A percentile compares a stretch with the other conserved stretches of the same genome.
phyloP scores from a whole-genome alignment of 495 filamentous ascomycete genomes.

The Hypomontagnella submonticulosa region DNA sequence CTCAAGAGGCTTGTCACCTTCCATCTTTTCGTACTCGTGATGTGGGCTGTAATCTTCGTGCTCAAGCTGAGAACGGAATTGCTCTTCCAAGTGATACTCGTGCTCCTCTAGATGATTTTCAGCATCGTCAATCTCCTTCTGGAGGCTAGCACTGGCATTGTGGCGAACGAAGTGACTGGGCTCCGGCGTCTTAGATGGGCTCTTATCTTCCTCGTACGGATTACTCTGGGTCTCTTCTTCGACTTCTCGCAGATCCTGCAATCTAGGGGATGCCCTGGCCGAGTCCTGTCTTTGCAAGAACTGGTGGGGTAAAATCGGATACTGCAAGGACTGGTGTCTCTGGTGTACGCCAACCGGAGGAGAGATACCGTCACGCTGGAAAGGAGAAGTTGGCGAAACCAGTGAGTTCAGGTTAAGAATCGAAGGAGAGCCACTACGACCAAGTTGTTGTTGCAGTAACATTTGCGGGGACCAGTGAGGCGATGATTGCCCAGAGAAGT shows the following conservation, averaged over 20 bases:
- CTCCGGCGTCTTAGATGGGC: constrained; percentile 60
- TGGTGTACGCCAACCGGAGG: constrained; percentile 59
- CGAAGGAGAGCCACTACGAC: constrained; percentile 68
- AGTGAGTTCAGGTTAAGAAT: constrained; percentile 59
- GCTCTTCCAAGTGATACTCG: constrained; percentile 80
- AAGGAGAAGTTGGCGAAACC: constrained; percentile 64
- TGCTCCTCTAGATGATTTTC: constrained; percentile 84
- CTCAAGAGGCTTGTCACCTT: constrained; percentile 26
- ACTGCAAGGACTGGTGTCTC: constrained; percentile 69
- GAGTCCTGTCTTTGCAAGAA: constrained; percentile 61
- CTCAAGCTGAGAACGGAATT: constrained; percentile 75
- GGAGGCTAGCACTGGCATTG: constrained; percentile 67
- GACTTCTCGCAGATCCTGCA: constrained; percentile 64
- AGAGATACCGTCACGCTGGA: constrained; percentile 59
- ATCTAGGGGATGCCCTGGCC: constrained; percentile 64
- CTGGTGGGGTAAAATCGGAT: constrained; percentile 64
- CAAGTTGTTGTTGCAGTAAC: constrained; percentile 61
- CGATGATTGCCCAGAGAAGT: constrained; percentile 55
- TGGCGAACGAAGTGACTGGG: constrained; percentile 52
- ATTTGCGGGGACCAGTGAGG: constrained; percentile 67
- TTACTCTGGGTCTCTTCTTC: constrained; percentile 63
- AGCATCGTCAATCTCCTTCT: constrained; percentile 86
- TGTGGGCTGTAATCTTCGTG: constrained; percentile 71
- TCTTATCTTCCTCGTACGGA: constrained; percentile 59
- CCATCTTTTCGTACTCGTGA: constrained; percentile 53